Evolutionary conservation across 805 yeast genomes (phyloP), one percentile per base, ranked within the genome.

Genomic region (Yamadazyma laniorum): DNA sequence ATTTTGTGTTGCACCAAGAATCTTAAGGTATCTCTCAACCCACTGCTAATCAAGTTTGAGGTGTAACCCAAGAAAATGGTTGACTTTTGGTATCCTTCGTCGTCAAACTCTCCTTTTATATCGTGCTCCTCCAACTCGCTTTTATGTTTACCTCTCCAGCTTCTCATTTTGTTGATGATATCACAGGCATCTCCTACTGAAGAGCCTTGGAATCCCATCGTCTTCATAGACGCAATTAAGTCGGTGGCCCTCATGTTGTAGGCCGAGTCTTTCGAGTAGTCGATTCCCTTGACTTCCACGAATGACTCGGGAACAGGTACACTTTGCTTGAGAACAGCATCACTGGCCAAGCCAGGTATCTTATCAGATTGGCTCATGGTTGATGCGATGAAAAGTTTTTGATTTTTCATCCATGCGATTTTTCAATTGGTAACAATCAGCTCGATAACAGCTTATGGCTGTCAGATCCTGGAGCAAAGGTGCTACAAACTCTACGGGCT

Each of bases 171-270:
- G 55, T 91, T 79, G 42, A 93, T 88, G 49, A 95, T 87, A 21
- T 89, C 95, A 59, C 97, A 89, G 2, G 96, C 97, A 50, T 80
- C 73, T 22, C 89, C 82, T 32, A 93, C 74, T 5, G 91, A 75
- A 6, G 90, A 78, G 7, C 95, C 99, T 68, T 93, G 99, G 71
- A 91, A 93, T 6, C 99, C 99, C 97, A 95, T 93, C 26, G 80
- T 80, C 52, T 72, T 80, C 99, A 95, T 93, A 22, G 91, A 78
- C 23, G 69, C 70, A 47, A 93, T 75, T 48, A 93, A 70, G 53
- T 86, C 90, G 11, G 74, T 71, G 29, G 98, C 99, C 31, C 74
- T 70, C 76, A 86, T 79, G 62, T 90, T 79, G 50, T 75, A 76
- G 39, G 91, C 85, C 35, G 75, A 77, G 29, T 85, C 82, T 51